phyloP scores from a whole-genome alignment of 805 yeast species.

The Starmerella riodocensis region DNA sequence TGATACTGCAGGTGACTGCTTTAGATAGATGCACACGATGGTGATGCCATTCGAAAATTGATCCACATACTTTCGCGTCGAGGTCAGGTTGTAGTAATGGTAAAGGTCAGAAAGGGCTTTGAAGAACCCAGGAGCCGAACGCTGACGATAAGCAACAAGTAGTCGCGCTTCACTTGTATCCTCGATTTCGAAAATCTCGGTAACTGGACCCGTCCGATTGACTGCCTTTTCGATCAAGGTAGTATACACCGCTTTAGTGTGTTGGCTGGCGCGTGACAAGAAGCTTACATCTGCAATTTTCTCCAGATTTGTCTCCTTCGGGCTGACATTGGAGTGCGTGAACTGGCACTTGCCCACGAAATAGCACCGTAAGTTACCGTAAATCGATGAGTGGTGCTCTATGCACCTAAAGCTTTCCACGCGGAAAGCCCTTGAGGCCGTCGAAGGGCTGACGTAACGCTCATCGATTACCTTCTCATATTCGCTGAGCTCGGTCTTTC shows the following conservation, averaged over 20 bases:
- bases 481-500: conserved; percentile 33
- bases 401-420: conserved; percentile 54
- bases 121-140: conserved; percentile 73
- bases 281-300: conserved; percentile 69
- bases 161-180: conserved; percentile 74
- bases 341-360: conserved; percentile 72
- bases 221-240: conserved; percentile 57
- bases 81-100: conserved; percentile 71
- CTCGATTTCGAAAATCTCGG: conserved; percentile 70
- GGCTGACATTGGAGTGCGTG: conserved; percentile 24
- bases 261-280: conserved; percentile 58
- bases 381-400: conserved; percentile 26
- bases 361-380: conserved; percentile 50
- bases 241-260: conserved; percentile 67
- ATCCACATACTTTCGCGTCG: conserved; percentile 85
- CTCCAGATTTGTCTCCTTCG: conserved; percentile 40
- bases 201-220: conserved; percentile 78
- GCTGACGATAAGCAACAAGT: conserved; percentile 75
- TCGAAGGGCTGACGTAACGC: conserved; percentile 41
- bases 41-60: conserved; percentile 84
- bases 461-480: conserved; percentile 74
- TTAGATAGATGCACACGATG: conserved; percentile 73
- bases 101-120: conserved; percentile 77
- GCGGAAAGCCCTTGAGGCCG: conserved; percentile 39
- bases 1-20: conserved; percentile 37